Base-by-base conservation (phyloP, 768 basidiomycete species). In the Russula griseocarnosa region DNA sequence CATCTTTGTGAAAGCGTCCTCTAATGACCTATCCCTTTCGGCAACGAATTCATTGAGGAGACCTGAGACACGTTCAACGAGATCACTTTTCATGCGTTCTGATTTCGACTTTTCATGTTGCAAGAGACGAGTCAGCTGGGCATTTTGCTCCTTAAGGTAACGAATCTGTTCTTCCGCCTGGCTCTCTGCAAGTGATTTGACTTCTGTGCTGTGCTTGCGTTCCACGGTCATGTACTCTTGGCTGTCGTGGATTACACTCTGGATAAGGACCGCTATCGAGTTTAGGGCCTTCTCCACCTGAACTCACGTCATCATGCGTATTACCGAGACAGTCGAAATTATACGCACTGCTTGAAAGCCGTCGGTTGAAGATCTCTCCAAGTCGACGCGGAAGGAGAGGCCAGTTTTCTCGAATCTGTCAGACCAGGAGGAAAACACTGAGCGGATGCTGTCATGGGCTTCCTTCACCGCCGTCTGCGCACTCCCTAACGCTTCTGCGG, bases 11-110 rank as follows among this genome's bases (percentile, higher is more conserved):
- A 91, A 78, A 1, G 84, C 81, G 30, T 84, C 82, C 46, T 81
- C 79, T 58, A 94, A 75, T 22, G 83, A 83, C 18, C 79, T 77
- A 71, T 94, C 88, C 32, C 90, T 83, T 53, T 86, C 81, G 49
- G 81, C 75, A 34, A 86, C 81, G 73, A 88, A 95, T 30, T 83
- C 86, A 13, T 82, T 84, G 2, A 97, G 76, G 67, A 94, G 78
- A 4, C 78, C 78, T 0, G 90, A 88, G 55, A 96, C 80, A 44
- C 86, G 86, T 47, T 87, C 81, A n/a, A 94, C 74, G 14, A 96
- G 73, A 46, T 90, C 87, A 47, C 86, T 84, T 63, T 85, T 88
- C 1, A 88, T 83, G 55, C 80, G 82, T 28, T 87, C 84, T 0
- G 87, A 82, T 64, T 84, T 87, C 16, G 73, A 71, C 71, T 83